Percentiles rank a stretch among this genome's conserved stretches.
phyloP scores from a whole-genome alignment of 805 yeast genomes.

The Wickerhamiella kurtzmanii region DNA sequence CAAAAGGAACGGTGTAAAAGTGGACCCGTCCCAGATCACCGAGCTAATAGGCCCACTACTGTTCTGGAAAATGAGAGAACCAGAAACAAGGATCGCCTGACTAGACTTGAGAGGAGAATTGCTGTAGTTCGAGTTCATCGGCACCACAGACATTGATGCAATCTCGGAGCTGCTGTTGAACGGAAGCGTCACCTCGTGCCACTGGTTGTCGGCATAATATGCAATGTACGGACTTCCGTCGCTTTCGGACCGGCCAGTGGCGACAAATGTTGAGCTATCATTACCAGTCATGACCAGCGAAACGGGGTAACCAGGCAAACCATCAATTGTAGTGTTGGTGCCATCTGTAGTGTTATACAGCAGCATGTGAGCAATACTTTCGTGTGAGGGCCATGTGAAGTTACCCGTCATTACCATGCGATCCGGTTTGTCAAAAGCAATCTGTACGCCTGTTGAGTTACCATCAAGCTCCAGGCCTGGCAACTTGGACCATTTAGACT shows the following conservation, averaged over 20 bases:
- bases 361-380: not conserved
- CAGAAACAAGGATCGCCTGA: not conserved
- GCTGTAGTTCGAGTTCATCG: not conserved
- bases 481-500: constrained; percentile 17
- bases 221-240: not conserved
- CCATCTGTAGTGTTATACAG: not conserved
- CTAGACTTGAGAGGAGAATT: not conserved
- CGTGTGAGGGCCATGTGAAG: not conserved
- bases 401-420: not conserved
- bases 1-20: not conserved
- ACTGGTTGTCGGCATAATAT: not conserved
- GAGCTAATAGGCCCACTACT: not conserved
- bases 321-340: not conserved
- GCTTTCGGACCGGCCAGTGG: not conserved
- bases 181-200: not conserved
- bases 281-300: not conserved
- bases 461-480: constrained; percentile 1
- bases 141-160: not conserved
- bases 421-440: not conserved
- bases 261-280: not conserved
- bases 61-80: not conserved
- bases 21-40: not conserved
- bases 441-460: not conserved
- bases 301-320: not conserved
- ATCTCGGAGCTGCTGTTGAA: not conserved